Base-by-base conservation (phyloP, 805 yeast species). In the Candida sithepensis region DNA sequence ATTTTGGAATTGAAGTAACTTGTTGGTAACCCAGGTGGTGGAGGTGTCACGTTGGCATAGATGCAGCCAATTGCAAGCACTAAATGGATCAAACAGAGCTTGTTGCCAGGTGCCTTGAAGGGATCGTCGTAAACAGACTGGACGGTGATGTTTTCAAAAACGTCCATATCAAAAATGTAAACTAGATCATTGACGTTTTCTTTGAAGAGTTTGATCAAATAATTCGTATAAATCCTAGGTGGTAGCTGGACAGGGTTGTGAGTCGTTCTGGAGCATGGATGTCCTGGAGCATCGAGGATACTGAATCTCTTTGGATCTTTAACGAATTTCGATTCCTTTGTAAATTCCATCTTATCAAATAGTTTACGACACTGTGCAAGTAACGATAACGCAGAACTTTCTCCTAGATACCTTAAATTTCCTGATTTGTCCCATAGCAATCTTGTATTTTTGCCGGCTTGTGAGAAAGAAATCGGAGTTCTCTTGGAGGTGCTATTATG, bases 41-140 rank as follows among this genome's bases (percentile, higher is more conserved):
- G 39, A 4, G 51, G 48, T 22, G 46, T 32, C 8, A 50, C 45
- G 28, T 33, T 36, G 1, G 73, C 71, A 49, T 61, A 75, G 3
- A 70, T 54, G 2, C 76, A 60, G 0, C 77, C 77, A 14, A 73
- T 54, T 0, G 77, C 75, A 39, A 73, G 54, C 0, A 72, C 64
- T 39, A 75, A 54, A 43, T 71, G 69, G 8, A 73, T 47, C 18
- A 74, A 47, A 39, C 74, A 67, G 8, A 66, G 49, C 42, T 64
- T 53, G 38, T 57, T 55, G 5, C 56, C 54, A 0, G 67, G 50
- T 0, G 65, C 60, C 10, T 54, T 48, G 37, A 57, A 44, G 1
- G 68, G 69, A 44, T 65, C 60, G 1, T 57, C 53, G 43, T 71
- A 73, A 7, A 70, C 65, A 6, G 52, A 49, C 1, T 66, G 52